A percentile compares a stretch with the other conserved stretches of the same genome.
phyloP scores from a whole-genome alignment of 2,329 filamentous ascomycete genomes.

The Xylariomycetidae sp. region DNA sequence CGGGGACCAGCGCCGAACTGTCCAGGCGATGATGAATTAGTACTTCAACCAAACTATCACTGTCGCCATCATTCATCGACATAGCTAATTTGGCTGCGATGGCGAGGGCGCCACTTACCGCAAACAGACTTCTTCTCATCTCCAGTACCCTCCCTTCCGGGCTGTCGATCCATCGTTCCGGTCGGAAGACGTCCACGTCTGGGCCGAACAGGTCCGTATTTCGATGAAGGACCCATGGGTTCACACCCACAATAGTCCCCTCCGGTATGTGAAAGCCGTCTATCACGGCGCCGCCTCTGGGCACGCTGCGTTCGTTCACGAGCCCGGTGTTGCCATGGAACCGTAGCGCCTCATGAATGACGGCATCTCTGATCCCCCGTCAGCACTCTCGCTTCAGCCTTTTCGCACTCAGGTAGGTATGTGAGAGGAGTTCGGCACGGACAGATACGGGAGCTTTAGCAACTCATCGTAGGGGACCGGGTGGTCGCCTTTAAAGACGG shows the following conservation, averaged over 20 bases:
- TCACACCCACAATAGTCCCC: conserved; percentile 18
- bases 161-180: conserved; percentile 18
- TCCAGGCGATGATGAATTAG: background rate
- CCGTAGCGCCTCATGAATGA: conserved; percentile 3
- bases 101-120: conserved; percentile 1
- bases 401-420: background rate
- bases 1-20: conserved; percentile 6
- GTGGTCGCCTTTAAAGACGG: background rate
- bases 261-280: conserved; percentile 19
- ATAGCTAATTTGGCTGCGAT: too few relatives aligned
- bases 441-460: conserved; percentile 5
- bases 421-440: background rate
- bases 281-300: conserved; percentile 16
- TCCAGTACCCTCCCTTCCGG: background rate
- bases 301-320: conserved; percentile 14
- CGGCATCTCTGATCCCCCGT: too few relatives aligned
- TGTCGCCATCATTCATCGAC: conserved; percentile 2
- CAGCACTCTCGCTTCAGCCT: background rate
- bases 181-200: conserved; percentile 15
- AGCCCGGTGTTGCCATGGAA: conserved; percentile 1
- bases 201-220: conserved; percentile 14
- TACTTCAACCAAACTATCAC: background rate
- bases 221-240: conserved; percentile 15
- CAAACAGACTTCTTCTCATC: conserved; percentile 1
- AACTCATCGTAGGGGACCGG: background rate